A percentile compares a stretch with the other conserved stretches of the same genome.
These are phyloP conservation scores for Colletotrichum chlorophyti DNA, from an alignment of 2,329 filamentous ascomycete species.

Conservation along the genomic window DNA sequence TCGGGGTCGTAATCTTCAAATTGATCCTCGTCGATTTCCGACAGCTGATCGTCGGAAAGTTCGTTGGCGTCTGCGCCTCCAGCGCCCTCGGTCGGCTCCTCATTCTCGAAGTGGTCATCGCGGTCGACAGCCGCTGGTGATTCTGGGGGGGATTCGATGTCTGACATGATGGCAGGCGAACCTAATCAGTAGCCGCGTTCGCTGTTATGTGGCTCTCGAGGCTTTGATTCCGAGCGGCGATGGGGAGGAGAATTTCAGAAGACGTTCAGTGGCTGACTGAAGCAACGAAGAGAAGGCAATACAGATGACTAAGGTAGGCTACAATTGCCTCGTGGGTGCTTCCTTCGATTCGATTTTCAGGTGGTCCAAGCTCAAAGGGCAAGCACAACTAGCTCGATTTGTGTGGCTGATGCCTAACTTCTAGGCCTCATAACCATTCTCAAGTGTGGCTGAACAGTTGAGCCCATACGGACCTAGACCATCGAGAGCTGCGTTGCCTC, in stretches of 20 bases:
- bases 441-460: neutral
- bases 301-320: neutral
- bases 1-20: slow-evolving; percentile 74
- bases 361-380: slow-evolving; percentile 22
- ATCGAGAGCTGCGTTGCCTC: slow-evolving; percentile 18
- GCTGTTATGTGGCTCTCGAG: neutral
- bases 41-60: slow-evolving; percentile 64
- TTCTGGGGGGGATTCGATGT: slow-evolving; percentile 49
- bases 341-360: slow-evolving; percentile 23
- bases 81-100: slow-evolving; percentile 45
- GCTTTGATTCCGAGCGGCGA: neutral
- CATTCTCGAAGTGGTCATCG: slow-evolving; percentile 45
- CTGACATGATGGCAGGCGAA: slow-evolving; percentile 47
- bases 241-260: neutral
- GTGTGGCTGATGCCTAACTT: no score
- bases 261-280: no score
- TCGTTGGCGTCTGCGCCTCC: slow-evolving; percentile 48
- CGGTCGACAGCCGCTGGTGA: slow-evolving; percentile 39
- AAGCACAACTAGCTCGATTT: slow-evolving; percentile 5
- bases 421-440: no score
- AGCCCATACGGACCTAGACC: neutral
- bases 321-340: neutral
- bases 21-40: slow-evolving; percentile 73
- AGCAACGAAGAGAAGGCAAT: no score
- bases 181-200: neutral